Evolutionary conservation across 208 protist genomes (phyloP).

Genomic region (Wallacemonas sp.): DNA sequence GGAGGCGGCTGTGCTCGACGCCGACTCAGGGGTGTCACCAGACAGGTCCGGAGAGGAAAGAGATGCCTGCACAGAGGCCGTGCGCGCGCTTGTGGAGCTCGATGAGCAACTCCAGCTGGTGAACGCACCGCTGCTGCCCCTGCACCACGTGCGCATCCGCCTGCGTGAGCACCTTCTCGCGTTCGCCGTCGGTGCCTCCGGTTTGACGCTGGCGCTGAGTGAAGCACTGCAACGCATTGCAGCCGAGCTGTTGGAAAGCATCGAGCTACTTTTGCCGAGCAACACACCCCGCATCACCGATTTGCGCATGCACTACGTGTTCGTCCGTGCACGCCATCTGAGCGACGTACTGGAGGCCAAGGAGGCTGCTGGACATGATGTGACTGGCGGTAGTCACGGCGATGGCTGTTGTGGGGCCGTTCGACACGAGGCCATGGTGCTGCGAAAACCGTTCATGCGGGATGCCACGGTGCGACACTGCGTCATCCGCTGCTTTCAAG

Average conservation of each 20-base stretch:
- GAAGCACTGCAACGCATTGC: conserved; percentile 40
- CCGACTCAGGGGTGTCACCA: neutral
- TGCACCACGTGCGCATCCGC: conserved; percentile 54
- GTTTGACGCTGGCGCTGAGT: conserved; percentile 26
- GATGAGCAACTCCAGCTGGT: conserved; percentile 25
- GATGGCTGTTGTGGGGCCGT: conserved; percentile 69
- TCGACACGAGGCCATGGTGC: conserved; percentile 43
- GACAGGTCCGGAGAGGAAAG: neutral
- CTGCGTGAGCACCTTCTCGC: conserved; percentile 51
- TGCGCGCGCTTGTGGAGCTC: conserved; percentile 51
- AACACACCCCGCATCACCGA: conserved; percentile 68
- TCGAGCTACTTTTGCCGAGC: conserved; percentile 47
- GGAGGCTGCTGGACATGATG: conserved; percentile 13
- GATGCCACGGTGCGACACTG: conserved; percentile 59
- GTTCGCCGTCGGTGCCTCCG: conserved; percentile 30
- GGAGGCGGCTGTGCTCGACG: neutral
- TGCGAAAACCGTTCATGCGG: conserved; percentile 57
- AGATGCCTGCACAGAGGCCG: conserved; percentile 15
- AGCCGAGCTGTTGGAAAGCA: conserved; percentile 48
- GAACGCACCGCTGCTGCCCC: conserved; percentile 33
- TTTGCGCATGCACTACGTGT: conserved; percentile 69
- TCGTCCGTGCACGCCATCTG: conserved; percentile 50
- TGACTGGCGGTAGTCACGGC: conserved; percentile 6
- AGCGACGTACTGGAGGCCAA: conserved; percentile 23
- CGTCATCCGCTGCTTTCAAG: conserved; percentile 70